Conservation (phyloP, 176 grass and related monocot species). For the Cenchrus purpureus region DNA sequence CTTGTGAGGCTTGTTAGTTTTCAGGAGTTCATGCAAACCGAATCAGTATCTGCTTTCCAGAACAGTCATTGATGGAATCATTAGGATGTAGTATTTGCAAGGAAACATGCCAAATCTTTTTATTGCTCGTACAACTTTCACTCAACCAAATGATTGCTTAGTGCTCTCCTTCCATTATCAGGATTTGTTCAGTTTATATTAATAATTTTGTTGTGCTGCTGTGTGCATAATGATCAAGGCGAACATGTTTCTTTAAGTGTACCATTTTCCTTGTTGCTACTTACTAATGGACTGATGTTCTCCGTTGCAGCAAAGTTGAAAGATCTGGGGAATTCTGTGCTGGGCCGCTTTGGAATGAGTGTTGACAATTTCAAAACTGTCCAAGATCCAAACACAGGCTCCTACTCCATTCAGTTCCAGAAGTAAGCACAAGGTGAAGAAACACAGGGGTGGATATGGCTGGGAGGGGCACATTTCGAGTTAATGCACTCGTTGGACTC, state of each 20-base stretch:
- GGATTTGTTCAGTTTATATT: background rate
- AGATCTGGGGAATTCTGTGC: conserved; percentile 80
- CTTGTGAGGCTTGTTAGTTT: conserved; percentile 13
- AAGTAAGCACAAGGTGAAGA: conserved; percentile 27
- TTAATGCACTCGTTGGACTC: background rate
- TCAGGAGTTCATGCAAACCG: background rate
- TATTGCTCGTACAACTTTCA: background rate
- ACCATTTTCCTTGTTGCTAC: background rate
- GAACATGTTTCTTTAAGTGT: background rate
- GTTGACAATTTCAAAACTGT: conserved; percentile 82
- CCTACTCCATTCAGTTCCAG: conserved; percentile 76
- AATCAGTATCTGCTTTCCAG: background rate
- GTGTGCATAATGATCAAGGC: background rate
- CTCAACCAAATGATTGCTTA: background rate
- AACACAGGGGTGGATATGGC: conserved; percentile 11
- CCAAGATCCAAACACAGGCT: conserved; percentile 81
- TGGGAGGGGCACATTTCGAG: background rate
- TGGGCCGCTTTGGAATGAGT: conserved; percentile 78
- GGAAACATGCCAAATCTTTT: conserved; percentile 1
- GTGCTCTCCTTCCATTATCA: background rate
- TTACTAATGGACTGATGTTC: background rate
- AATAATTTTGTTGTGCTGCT: background rate
- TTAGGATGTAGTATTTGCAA: background rate
- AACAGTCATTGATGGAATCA: background rate
- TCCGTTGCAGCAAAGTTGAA: conserved; percentile 70